Evolutionary conservation across 495 filamentous ascomycete species (phyloP).

Genomic region (Astrothelium macrocarpum): DNA sequence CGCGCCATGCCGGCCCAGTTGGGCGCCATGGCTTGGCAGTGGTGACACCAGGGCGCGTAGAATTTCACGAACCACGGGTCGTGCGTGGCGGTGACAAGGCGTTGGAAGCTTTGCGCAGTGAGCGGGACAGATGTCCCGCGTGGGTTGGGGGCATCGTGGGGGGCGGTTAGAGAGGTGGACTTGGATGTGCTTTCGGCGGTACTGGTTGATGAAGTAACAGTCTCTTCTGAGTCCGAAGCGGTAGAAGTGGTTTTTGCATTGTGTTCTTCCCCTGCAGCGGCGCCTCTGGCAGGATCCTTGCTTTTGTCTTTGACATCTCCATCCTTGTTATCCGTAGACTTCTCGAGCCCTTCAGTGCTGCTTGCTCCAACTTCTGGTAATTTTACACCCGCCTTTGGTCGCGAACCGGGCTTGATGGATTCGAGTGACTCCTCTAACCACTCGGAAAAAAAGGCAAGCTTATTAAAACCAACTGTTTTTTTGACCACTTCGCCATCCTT

Average conservation of each 20-base stretch:
- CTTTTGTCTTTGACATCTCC: conserved; percentile 42
- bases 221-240: background rate
- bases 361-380: conserved; percentile 48
- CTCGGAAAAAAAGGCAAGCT: conserved; percentile 49
- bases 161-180: background rate
- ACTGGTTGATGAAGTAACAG: background rate
- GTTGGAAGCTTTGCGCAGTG: conserved; percentile 77
- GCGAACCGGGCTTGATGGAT: conserved; percentile 64
- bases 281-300: conserved; percentile 38
- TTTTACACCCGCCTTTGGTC: conserved; percentile 52
- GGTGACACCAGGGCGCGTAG: conserved; percentile 92
- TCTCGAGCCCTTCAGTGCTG: conserved; percentile 39
- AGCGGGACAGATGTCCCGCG: conserved; percentile 64
- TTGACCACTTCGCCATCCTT: conserved; percentile 66
- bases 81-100: conserved; percentile 69
- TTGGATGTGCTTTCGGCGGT: background rate
- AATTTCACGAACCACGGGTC: conserved; percentile 99
- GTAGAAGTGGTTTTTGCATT: conserved; percentile 21
- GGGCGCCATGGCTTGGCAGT: conserved; percentile 86
- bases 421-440: conserved; percentile 75
- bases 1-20: conserved; percentile 83
- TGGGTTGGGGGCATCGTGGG: conserved; percentile 54
- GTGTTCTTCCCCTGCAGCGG: conserved; percentile 39
- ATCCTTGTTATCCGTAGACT: conserved; percentile 36
- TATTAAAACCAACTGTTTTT: conserved; percentile 48